Evolutionary conservation across 2,329 filamentous ascomycete genomes (phyloP).

Genomic region (Cladosporium sp.): DNA sequence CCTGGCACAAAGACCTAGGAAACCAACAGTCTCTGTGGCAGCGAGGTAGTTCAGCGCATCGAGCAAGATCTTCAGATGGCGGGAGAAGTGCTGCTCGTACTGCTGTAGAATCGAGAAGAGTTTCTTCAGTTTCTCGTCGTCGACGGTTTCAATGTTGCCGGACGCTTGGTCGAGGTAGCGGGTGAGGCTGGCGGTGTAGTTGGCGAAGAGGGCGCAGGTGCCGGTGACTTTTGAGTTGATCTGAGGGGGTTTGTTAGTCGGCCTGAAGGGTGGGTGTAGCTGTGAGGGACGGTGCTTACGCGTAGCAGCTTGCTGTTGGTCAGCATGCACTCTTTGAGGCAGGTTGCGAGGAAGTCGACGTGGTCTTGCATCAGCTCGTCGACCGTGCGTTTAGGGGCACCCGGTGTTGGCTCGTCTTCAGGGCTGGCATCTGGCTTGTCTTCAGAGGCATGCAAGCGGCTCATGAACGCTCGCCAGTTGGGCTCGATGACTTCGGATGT

Average conservation of each 20-base stretch:
- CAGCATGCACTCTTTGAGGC: slow-evolving; percentile 97
- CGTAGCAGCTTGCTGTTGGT: slow-evolving; percentile 93
- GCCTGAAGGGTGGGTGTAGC: not conserved
- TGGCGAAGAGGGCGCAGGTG: slow-evolving; percentile 90
- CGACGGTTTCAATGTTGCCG: slow-evolving; percentile 54
- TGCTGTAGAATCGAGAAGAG: slow-evolving; percentile 84
- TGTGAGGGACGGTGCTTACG: slow-evolving; percentile 52
- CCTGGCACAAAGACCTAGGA: slow-evolving; percentile 82
- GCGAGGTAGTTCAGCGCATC: slow-evolving; percentile 97
- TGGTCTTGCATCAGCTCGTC: slow-evolving; percentile 99
- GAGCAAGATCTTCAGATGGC: slow-evolving; percentile 88
- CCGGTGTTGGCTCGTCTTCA: slow-evolving; percentile 21
- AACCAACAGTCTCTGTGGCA: slow-evolving; percentile 92
- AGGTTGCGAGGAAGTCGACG: slow-evolving; percentile 96
- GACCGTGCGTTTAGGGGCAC: slow-evolving; percentile 71
- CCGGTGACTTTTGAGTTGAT: slow-evolving; percentile 97
- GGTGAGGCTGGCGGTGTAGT: slow-evolving; percentile 83
- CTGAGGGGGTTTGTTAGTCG: slow-evolving; percentile 48
- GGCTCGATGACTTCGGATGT: slow-evolving; percentile 97
- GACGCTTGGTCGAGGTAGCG: slow-evolving; percentile 72
- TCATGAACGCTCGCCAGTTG: slow-evolving; percentile 94
- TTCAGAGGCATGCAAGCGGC: slow-evolving; percentile 60
- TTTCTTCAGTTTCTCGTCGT: slow-evolving; percentile 61
- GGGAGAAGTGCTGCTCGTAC: slow-evolving; percentile 90
- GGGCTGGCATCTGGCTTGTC: slow-evolving; percentile 1